Conservation (phyloP, 371 early-diverging fungal species). For the Mucor racemosus region DNA sequence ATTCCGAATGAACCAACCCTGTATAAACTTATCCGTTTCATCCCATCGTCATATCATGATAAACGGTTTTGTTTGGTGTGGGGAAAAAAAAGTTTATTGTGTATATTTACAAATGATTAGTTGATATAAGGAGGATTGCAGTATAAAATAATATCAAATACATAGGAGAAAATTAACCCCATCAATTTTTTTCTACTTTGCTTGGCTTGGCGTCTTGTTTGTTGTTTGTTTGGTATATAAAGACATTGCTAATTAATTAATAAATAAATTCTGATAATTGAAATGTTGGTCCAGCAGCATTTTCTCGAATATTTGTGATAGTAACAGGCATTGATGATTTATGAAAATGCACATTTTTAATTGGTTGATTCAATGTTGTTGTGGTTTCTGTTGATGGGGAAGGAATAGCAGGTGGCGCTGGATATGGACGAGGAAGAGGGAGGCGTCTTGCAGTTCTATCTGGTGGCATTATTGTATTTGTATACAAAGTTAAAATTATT, state of each 20-base stretch:
- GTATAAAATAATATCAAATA: not conserved
- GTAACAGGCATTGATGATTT: not conserved
- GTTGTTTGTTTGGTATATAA: not conserved
- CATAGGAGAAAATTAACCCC: not conserved
- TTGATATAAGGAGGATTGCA: not conserved
- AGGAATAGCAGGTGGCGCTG: not conserved
- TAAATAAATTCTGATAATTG: not conserved
- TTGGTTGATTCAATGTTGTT: not conserved
- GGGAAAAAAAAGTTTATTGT: not conserved
- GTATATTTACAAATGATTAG: not conserved
- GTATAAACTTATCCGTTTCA: not conserved
- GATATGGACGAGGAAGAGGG: slow-evolving; percentile 13
- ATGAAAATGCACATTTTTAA: not conserved
- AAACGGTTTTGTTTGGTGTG: not conserved
- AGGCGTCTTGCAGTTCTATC: slow-evolving; percentile 12
- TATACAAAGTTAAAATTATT: not conserved
- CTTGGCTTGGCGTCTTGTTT: not conserved
- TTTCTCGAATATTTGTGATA: not conserved
- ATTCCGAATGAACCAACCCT: not conserved
- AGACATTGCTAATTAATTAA: not conserved
- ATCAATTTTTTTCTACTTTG: not conserved
- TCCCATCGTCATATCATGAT: not conserved
- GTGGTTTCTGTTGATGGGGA: not conserved
- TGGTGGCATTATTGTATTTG: not conserved
- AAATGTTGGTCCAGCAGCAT: not conserved